Evolutionary conservation across 2,329 filamentous ascomycete genomes (phyloP).

Genomic region (Trichothecium roseum): DNA sequence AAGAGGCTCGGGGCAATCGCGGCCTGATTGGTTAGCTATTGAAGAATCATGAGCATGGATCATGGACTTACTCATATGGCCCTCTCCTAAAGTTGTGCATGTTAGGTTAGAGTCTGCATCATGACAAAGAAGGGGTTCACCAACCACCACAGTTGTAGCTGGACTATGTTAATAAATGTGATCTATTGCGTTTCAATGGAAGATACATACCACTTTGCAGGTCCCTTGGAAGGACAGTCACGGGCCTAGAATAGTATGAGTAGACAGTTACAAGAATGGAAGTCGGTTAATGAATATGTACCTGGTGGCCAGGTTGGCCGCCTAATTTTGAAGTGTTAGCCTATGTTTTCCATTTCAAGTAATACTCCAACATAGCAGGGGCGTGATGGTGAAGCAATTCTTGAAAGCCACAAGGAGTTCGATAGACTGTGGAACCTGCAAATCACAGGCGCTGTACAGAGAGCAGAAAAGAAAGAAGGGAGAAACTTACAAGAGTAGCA

Average conservation of each 20-base stretch:
- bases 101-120: too few species aligned
- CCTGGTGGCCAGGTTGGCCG: slow-evolving; percentile 52
- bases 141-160: slow-evolving; percentile 77
- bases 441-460: too few species aligned
- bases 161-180: slow-evolving; percentile 12
- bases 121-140: too few species aligned
- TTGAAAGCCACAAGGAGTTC: too few species aligned
- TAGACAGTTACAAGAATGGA: neutral
- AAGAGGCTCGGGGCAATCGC: slow-evolving; percentile 80
- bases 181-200: neutral
- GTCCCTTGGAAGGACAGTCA: slow-evolving; percentile 77
- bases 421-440: too few species aligned
- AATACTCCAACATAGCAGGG: too few species aligned
- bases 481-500: slow-evolving; percentile 46
- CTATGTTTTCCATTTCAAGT: too few species aligned
- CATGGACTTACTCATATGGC: slow-evolving; percentile 62
- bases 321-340: slow-evolving; percentile 38
- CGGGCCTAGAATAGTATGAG: slow-evolving; percentile 47
- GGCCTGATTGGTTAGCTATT: slow-evolving; percentile 43
- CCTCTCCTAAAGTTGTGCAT: slow-evolving; percentile 40
- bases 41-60: slow-evolving; percentile 1
- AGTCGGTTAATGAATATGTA: slow-evolving; percentile 29
- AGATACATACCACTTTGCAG: slow-evolving; percentile 63
- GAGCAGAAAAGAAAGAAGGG: neutral
- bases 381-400: too few species aligned